Conservation (phyloP, 345 rosid species). For the Aquilaria yunnanensis region DNA sequence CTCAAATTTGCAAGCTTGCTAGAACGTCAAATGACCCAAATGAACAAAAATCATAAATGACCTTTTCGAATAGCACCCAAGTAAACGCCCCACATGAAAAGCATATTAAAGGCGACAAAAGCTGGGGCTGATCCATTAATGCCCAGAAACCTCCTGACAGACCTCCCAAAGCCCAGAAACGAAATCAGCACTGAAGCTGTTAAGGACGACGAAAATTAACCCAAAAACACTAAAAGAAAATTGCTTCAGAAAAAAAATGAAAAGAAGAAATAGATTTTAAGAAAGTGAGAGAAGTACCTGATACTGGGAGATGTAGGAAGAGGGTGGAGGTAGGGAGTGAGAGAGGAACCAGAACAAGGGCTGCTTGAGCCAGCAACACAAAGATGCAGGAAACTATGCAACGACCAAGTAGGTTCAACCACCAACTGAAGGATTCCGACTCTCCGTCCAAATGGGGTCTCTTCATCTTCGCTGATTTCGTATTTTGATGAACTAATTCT, state of each 20-base stretch:
- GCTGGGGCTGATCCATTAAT: slow-evolving; percentile 47
- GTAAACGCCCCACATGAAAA: slow-evolving; percentile 46
- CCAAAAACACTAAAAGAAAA: not conserved
- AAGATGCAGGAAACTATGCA: slow-evolving; percentile 26
- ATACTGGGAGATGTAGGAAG: slow-evolving; percentile 34
- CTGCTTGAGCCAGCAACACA: slow-evolving; percentile 35
- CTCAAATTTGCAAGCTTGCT: not conserved
- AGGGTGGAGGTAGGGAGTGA: slow-evolving; percentile 33
- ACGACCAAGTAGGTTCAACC: slow-evolving; percentile 20
- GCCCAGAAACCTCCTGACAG: slow-evolving; percentile 41
- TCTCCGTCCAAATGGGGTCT: too few species aligned
- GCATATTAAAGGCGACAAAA: slow-evolving; percentile 35
- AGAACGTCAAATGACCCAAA: not conserved
- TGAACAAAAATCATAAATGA: not conserved
- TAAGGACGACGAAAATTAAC: not conserved
- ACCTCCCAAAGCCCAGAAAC: slow-evolving; percentile 33
- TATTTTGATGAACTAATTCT: too few species aligned
- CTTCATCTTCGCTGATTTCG: too few species aligned
- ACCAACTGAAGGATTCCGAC: not conserved
- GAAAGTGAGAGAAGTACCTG: slow-evolving; percentile 22
- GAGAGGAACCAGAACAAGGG: slow-evolving; percentile 37
- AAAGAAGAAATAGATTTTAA: not conserved
- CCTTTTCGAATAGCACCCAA: slow-evolving; percentile 35
- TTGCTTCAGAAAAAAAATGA: not conserved
- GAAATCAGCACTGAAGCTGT: slow-evolving; percentile 33